Evolutionary conservation across 768 basidiomycete species (phyloP).

Genomic region (Russula compacta): DNA sequence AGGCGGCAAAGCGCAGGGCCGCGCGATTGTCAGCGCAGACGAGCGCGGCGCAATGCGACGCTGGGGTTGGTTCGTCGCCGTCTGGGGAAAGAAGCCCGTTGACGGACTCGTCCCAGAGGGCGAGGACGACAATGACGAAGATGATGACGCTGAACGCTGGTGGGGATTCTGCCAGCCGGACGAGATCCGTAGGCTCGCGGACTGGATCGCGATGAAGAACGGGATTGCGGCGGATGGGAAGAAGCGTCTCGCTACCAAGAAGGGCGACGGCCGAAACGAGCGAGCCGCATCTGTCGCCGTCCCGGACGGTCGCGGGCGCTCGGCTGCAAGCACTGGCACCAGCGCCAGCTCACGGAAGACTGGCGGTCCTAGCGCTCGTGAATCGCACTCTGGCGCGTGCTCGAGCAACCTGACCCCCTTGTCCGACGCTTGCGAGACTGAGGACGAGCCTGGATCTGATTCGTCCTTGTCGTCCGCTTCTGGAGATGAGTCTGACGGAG

Average conservation of each 20-base stretch:
- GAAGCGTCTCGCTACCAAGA: conserved; percentile 3
- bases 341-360: background rate
- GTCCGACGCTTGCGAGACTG: conserved; percentile 1
- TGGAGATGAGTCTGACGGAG: conserved; percentile 19
- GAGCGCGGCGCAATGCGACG: conserved; percentile 44
- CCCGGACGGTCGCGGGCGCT: background rate
- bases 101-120: conserved; percentile 8
- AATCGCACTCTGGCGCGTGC: background rate
- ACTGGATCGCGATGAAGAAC: conserved; percentile 52
- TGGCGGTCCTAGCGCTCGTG: background rate
- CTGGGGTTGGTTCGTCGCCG: conserved; percentile 75
- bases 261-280: background rate
- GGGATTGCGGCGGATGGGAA: conserved; percentile 32
- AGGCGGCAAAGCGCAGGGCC: conserved; percentile 33
- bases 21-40: conserved; percentile 33
- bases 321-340: background rate
- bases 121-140: conserved; percentile 20
- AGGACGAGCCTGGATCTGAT: background rate
- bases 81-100: conserved; percentile 52
- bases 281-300: background rate
- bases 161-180: conserved; percentile 63
- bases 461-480: conserved; percentile 15
- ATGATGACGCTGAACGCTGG: conserved; percentile 46
- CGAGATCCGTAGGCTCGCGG: conserved; percentile 55
- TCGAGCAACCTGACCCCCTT: conserved; percentile 10